Base-by-base conservation (phyloP, 768 basidiomycete species). In the Leccinum uliginosum region DNA sequence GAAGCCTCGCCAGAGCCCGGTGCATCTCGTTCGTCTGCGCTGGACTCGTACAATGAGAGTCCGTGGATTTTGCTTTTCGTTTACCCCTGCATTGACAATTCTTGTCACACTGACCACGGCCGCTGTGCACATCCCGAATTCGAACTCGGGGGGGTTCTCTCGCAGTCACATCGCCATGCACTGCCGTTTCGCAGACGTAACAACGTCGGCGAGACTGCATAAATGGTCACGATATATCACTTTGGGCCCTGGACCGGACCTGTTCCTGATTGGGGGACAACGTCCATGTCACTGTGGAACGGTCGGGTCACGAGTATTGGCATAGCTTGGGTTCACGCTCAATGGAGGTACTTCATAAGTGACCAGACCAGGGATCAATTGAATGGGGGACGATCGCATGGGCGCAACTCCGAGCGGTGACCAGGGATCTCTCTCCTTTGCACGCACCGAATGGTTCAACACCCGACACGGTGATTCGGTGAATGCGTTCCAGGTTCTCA, bases 191-290 rank as follows among this genome's bases (percentile, higher is more conserved):
- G 71, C 73, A 4, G 58, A 77, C 17, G 75, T 82, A 21, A 70
- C 52, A 65, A 82, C 46, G 56, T 66, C 21, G 21, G 21, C 15
- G 12, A 23, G 2, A 53, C 60, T 0, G 60, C 74, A 0, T 71
- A 77, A 53, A 83, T 77, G 0, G 80, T 67, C 2, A 71, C 64
- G 11, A 59, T 78, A 50, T 19, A 43, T 17, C 10, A 43, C 19
- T 19, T 43, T 10, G 11, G 15, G 40, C 32, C 32, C 32, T 15
- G 75, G 73, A 32, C 64, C 74, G 75, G 73, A 32, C 64, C 74
- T 8, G 76, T 77, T 6, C n/a, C 63, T 82, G n/a, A 73, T 83
- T 26, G 88, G 85, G n/a, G 85, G 86, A 89, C 63, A 80, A 85
- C 32, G 83, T 81, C 68, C 87, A 86, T 59, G 71, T 73, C 3